Percentiles rank a stretch among this genome's conserved stretches.
Evolutionary conservation across 1,284 basidiomycete species (phyloP).

Genomic region (Sanghuangporus sanghuang): DNA sequence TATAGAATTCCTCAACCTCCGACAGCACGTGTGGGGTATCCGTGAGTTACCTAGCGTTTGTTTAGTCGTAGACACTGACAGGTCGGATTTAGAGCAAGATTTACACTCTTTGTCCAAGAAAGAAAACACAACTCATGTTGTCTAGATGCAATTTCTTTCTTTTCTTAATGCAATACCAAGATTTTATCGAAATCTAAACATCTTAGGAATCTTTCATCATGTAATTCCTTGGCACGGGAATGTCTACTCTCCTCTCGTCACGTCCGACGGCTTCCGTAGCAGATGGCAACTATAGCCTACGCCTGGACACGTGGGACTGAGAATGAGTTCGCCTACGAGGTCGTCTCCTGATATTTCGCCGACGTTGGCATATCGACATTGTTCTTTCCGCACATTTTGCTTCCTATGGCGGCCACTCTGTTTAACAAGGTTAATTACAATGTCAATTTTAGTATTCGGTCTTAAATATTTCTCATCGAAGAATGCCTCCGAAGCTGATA

Average conservation of each 20-base stretch:
- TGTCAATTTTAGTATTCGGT: not conserved
- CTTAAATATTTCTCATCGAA: too few relatives aligned
- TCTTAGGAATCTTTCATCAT: not conserved
- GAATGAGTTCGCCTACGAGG: not conserved
- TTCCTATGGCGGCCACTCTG: not conserved
- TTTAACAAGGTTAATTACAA: not conserved
- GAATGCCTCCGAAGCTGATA: too few relatives aligned
- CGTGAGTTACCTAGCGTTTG: slow-evolving; percentile 46
- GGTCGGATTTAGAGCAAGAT: slow-evolving; percentile 62
- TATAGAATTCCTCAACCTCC: slow-evolving; percentile 70
- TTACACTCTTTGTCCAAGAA: slow-evolving; percentile 70
- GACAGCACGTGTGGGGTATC: slow-evolving; percentile 78
- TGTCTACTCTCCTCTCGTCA: not conserved
- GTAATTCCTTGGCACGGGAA: not conserved
- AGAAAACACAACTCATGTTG: slow-evolving; percentile 52
- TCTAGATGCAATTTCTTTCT: slow-evolving; percentile 25
- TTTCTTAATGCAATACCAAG: not conserved
- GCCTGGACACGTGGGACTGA: not conserved
- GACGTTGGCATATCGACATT: not conserved
- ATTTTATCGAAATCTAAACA: not conserved
- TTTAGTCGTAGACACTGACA: slow-evolving; percentile 15
- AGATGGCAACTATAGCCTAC: not conserved
- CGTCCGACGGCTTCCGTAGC: too few relatives aligned
- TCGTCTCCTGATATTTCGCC: not conserved
- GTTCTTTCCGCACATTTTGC: not conserved